These are phyloP conservation scores for Trypanosoma brucei DNA, from an alignment of 208 protist species.

Conservation along the genomic window DNA sequence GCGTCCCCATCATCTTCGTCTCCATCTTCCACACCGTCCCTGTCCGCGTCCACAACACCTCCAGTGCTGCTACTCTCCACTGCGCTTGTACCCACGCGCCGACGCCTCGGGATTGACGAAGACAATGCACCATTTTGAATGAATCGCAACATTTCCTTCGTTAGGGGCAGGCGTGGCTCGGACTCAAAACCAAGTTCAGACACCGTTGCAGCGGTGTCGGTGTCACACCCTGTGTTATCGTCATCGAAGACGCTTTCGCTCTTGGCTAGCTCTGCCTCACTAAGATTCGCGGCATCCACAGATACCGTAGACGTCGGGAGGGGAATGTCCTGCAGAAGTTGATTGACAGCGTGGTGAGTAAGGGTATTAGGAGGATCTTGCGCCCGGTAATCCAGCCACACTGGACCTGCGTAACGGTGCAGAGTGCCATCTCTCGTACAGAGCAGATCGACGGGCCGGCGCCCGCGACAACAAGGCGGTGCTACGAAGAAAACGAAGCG, in stretches of 20 bases:
- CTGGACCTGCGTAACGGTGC: slow-evolving; percentile 19
- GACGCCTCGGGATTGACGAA: neutral
- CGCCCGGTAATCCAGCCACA: slow-evolving; percentile 29
- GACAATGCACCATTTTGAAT: slow-evolving; percentile 19
- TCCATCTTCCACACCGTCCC: neutral
- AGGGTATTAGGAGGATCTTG: slow-evolving; percentile 24
- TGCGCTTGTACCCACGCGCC: slow-evolving; percentile 2
- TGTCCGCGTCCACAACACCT: neutral
- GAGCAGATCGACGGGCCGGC: slow-evolving; percentile 21
- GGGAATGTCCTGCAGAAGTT: slow-evolving; percentile 30
- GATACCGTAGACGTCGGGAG: slow-evolving; percentile 23
- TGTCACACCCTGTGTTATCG: slow-evolving; percentile 27
- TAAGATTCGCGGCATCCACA: slow-evolving; percentile 21
- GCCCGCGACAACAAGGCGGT: slow-evolving; percentile 19
- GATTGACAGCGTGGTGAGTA: slow-evolving; percentile 30
- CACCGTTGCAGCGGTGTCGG: slow-evolving; percentile 22
- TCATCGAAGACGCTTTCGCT: slow-evolving; percentile 29
- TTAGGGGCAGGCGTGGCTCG: slow-evolving; percentile 26
- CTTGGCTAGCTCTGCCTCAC: slow-evolving; percentile 22
- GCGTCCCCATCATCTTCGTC: neutral
- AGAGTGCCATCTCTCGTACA: slow-evolving; percentile 28
- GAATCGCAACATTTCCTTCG: slow-evolving; percentile 26
- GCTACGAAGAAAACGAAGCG: slow-evolving; percentile 32
- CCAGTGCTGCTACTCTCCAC: slow-evolving; percentile 5
- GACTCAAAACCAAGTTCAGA: slow-evolving; percentile 23